Evolutionary conservation across 345 rosid genomes (phyloP).

Genomic region (Gossypium ekmanianum): DNA sequence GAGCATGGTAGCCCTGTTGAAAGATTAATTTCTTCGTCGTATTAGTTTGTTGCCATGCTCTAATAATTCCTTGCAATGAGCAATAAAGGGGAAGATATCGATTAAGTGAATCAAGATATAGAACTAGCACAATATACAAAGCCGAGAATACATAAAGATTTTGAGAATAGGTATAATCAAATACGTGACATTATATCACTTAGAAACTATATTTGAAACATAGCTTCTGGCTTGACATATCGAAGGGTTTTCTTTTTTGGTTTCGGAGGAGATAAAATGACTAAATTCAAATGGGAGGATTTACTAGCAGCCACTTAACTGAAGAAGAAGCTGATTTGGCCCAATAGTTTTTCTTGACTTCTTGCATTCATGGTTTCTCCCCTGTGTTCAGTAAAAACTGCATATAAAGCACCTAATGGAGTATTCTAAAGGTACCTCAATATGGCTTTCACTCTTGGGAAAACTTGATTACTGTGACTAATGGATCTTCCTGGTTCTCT

Average conservation of each 20-base stretch:
- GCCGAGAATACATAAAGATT: no score
- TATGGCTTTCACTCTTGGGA: not conserved
- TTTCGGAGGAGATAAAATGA: no score
- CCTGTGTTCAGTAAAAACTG: not conserved
- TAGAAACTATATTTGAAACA: not conserved
- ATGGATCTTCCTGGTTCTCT: conserved; percentile 5
- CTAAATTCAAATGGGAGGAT: no score
- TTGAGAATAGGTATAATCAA: no score
- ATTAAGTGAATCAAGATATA: not conserved
- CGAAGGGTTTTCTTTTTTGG: no score
- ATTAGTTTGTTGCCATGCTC: not conserved
- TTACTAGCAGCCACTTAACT: no score
- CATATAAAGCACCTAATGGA: no score
- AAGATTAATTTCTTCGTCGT: not conserved
- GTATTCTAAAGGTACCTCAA: not conserved
- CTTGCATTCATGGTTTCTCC: no score
- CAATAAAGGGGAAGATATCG: not conserved
- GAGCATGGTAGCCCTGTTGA: conserved; percentile 2
- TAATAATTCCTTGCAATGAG: not conserved
- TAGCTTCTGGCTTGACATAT: not conserved
- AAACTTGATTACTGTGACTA: not conserved
- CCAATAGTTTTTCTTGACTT: no score
- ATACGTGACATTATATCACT: not conserved
- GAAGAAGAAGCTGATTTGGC: no score
- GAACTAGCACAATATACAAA: no score